Evolutionary conservation across 495 filamentous ascomycete genomes (phyloP).

Genomic region (Penicillium antarcticum): DNA sequence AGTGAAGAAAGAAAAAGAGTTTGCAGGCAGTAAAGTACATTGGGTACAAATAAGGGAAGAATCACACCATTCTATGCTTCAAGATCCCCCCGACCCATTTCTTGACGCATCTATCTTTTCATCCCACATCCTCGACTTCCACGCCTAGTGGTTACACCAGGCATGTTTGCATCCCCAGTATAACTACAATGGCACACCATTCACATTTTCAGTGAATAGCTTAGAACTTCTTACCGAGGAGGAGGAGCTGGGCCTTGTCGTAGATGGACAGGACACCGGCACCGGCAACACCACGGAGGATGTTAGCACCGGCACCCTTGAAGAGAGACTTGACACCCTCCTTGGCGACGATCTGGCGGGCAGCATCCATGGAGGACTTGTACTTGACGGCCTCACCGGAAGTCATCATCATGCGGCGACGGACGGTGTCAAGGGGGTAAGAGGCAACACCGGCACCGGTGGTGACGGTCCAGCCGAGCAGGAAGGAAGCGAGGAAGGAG

Average conservation of each 20-base stretch:
- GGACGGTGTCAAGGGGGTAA: slow-evolving; percentile 98
- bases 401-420: slow-evolving; percentile 99
- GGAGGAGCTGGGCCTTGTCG: slow-evolving; percentile 95
- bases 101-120: slow-evolving; percentile 52
- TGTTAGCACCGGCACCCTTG: slow-evolving; percentile 99
- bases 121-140: slow-evolving; percentile 33
- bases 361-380: slow-evolving; percentile 89
- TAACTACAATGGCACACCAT: slow-evolving; percentile 21
- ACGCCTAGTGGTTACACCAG: slow-evolving; percentile 24
- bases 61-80: slow-evolving; percentile 46
- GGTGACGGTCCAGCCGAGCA: slow-evolving; percentile 98
- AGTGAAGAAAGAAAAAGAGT: slow-evolving; percentile 41
- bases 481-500: slow-evolving; percentile 98
- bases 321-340: slow-evolving; percentile 98
- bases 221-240: slow-evolving; percentile 99
- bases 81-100: slow-evolving; percentile 37
- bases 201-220: slow-evolving; percentile 33
- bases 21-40: slow-evolving; percentile 60
- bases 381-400: slow-evolving; percentile 97
- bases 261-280: slow-evolving; percentile 99
- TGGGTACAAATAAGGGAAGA: slow-evolving; percentile 45
- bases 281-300: slow-evolving; percentile 99
- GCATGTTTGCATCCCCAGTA: slow-evolving; percentile 31
- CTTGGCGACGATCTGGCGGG: slow-evolving; percentile 89
- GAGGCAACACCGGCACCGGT: slow-evolving; percentile 99